Evolutionary conservation across 2,329 filamentous ascomycete genomes (phyloP), one percentile per base, ranked within the genome.

Genomic region (Cyphellophora europaea): DNA sequence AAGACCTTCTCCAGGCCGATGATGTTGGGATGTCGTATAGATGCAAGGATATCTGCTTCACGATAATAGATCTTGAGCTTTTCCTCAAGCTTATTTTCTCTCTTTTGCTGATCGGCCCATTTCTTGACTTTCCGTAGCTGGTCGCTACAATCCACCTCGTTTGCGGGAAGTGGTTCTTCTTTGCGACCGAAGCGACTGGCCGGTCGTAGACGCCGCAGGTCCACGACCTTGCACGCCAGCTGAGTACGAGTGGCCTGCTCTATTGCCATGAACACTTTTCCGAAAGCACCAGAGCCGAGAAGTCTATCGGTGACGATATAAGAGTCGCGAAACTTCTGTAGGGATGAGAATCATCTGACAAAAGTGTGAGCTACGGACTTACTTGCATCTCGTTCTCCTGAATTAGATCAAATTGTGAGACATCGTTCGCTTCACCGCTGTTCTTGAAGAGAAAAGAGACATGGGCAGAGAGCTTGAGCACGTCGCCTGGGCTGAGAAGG

Each of bases 1-100:
- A 74, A 70, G 1, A 75, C 70, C 42, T 71, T 72, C 41, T 78
- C 65, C 3, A 78, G 50, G 3, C 55, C 49, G 41, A 78, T 65
- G 34, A 79, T 74, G 44, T 79, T 78, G 2, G 75, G 74, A 59
- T 79, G 74, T 19, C 57, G 63, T 4, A 79, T 54, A 12, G 63
- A 56, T 36, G 67, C 59, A 27, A 77, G 56, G 5, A 77, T 63
- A 10, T 53, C 51, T 11, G 58, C 54, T 37, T 68, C 63, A 13
- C 57, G 57, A 35, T 57, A 49, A 35, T 59, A 58, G 18, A 49
- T 38, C 21, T 47, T 49, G 11, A 56, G 38, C 40, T 55, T 58
- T 19, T 47, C 48, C 18, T 54, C 43, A n/a, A 53, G 32, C 5
- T 49, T 40, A 14, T 35, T 41, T 14, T 42, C 38, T 14, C 49